Percentiles rank a stretch among this genome's conserved stretches.
Evolutionary conservation across 2,329 filamentous ascomycete species (phyloP).

Genomic region (Aspergillus felis): DNA sequence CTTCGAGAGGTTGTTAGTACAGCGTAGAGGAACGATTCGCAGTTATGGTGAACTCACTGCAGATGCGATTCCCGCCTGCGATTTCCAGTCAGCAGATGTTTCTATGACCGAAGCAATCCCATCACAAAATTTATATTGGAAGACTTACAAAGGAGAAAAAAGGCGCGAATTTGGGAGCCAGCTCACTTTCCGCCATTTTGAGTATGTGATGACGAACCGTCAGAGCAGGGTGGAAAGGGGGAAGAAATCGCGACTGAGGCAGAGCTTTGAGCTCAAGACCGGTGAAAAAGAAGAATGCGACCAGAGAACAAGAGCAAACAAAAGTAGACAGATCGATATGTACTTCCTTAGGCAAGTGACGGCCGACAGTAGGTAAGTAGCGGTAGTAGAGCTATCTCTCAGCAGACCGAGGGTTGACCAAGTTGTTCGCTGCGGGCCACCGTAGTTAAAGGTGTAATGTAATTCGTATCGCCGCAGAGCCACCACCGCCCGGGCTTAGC

Average conservation of each 20-base stretch:
- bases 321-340: neutral
- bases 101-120: neutral
- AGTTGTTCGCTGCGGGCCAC: conserved; percentile 14
- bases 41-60: conserved; percentile 38
- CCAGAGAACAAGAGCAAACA: neutral
- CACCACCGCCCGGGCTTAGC: conserved; percentile 6
- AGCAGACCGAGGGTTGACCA: conserved; percentile 2
- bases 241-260: neutral
- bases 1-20: conserved; percentile 32
- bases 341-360: neutral
- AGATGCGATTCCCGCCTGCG: conserved; percentile 47
- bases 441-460: conserved; percentile 10
- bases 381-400: neutral
- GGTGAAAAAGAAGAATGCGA: neutral
- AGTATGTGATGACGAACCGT: neutral
- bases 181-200: conserved; percentile 47
- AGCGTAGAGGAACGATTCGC: neutral
- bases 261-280: conserved; percentile 1
- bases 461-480: neutral
- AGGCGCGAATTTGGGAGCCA: conserved; percentile 61
- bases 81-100: conserved; percentile 21
- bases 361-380: neutral
- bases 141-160: conserved; percentile 64
- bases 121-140: conserved; percentile 2
- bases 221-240: neutral